These are phyloP conservation scores for Komagataella ulmi DNA, from an alignment of 805 yeast species.

Conservation along the genomic window DNA sequence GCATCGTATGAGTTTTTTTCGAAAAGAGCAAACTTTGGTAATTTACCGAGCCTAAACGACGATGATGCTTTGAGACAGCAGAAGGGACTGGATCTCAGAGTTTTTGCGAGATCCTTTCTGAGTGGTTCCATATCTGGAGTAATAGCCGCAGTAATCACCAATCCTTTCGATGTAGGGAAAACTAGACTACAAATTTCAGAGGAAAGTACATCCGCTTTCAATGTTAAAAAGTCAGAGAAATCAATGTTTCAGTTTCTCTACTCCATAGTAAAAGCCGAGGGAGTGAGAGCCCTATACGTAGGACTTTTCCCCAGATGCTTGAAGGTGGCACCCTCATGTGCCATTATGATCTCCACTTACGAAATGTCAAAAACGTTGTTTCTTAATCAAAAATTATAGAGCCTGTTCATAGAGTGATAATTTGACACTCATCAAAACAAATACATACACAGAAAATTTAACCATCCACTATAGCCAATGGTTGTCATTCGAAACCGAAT, in stretches of 20 bases:
- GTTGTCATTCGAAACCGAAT: background rate
- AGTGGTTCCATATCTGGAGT: slow-evolving; percentile 81
- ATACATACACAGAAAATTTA: background rate
- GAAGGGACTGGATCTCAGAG: slow-evolving; percentile 12
- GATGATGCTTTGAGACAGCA: slow-evolving; percentile 10
- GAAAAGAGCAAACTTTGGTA: slow-evolving; percentile 7
- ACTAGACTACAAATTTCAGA: slow-evolving; percentile 72
- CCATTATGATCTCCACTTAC: slow-evolving; percentile 93
- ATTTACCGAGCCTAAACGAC: slow-evolving; percentile 13
- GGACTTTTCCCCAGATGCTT: slow-evolving; percentile 79
- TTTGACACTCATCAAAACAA: background rate
- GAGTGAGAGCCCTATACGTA: slow-evolving; percentile 70
- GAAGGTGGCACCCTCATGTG: slow-evolving; percentile 95
- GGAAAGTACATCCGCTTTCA: slow-evolving; percentile 12
- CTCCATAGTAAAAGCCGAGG: slow-evolving; percentile 59
- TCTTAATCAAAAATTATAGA: slow-evolving; percentile 2
- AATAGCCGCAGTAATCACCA: slow-evolving; percentile 75
- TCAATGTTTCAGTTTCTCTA: slow-evolving; percentile 59
- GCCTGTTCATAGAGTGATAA: background rate
- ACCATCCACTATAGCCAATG: background rate
- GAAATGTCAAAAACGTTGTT: slow-evolving; percentile 70
- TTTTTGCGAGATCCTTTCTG: slow-evolving; percentile 53
- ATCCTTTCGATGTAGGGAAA: slow-evolving; percentile 96
- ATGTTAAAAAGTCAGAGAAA: slow-evolving; percentile 10
- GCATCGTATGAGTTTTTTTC: slow-evolving; percentile 54